Base-by-base conservation (phyloP, 371 early-diverging fungal species). In the Dipsacomyces acuminosporus region DNA sequence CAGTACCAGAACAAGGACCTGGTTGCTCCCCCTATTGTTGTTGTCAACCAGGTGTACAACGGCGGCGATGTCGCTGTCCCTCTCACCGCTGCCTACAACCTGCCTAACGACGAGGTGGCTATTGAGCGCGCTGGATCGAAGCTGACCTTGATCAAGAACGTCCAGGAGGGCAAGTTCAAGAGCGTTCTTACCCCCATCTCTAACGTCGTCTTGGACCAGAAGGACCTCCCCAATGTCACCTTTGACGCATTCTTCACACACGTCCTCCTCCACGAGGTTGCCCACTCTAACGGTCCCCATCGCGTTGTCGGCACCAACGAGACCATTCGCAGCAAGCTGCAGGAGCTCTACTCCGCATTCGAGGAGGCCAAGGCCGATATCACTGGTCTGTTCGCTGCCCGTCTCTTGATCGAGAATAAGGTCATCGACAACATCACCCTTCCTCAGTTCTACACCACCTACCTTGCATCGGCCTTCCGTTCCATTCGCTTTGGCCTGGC, bases 331-430 rank as follows among this genome's bases (percentile, higher is more conserved):
- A 77, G 83, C 30, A 78, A 77, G 7, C 64, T 89, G 23, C 80
- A 85, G 57, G 90, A 89, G 55, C 72, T 79, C 51, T 83, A 88
- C 56, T 83, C 86, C 51, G 80, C 87, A 5, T 77, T 89, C 54
- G 90, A 89, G 61, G 90, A 89, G 61, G 88, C 90, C 24, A 89
- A 89, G 71, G 90, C 90, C 23, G 87, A 89, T 51, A 89, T 89
- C 59, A 77, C 85, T 17, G 89, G 84, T 2, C 67, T 89, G 25
- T 88, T 86, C 60, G 88, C 88, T 13, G 84, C 87, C n/a, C 64
- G 69, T 22, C 59, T 85, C 47, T 70, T 89, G 53, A 76, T 87
- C 14, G 78, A 85, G 52, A 67, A 76, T 38, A 82, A 84, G 6
- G 71, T 78, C 1, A 79, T 87, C 50, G 76, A 79, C 14, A 75